phyloP scores from a whole-genome alignment of 371 early-diverging fungal genomes.

The Apophysomyces variabilis region DNA sequence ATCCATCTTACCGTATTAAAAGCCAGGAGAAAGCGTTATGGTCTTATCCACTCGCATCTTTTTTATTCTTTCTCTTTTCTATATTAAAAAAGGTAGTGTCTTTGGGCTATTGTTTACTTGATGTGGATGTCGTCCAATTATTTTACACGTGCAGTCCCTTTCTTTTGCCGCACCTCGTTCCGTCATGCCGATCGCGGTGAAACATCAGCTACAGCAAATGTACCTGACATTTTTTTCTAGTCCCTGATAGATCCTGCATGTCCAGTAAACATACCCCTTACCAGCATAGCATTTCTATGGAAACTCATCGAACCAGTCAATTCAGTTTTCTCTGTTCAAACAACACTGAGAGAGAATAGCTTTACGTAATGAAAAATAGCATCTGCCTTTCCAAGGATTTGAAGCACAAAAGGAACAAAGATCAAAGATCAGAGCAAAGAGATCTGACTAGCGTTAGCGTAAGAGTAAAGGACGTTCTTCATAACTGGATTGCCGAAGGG shows the following conservation, averaged over 20 bases:
- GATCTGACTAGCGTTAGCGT: too few species aligned
- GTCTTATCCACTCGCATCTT: background rate
- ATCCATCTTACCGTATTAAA: conserved; percentile 10
- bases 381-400: too few species aligned
- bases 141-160: conserved; percentile 6
- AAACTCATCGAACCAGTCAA: too few species aligned
- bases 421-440: too few species aligned
- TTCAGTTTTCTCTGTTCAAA: too few species aligned
- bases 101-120: background rate
- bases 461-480: too few species aligned
- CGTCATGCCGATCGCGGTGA: conserved; percentile 11
- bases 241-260: conserved; percentile 9
- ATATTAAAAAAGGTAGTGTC: background rate
- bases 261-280: conserved; percentile 10
- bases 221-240: background rate
- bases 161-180: conserved; percentile 8
- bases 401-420: too few species aligned
- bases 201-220: conserved; percentile 6
- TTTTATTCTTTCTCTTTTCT: background rate
- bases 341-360: too few species aligned
- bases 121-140: conserved; percentile 3
- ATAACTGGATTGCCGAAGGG: too few species aligned
- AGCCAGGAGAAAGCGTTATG: background rate
- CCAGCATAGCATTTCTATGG: background rate
- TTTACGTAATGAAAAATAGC: too few species aligned